Conservation (phyloP, 2,329 filamentous ascomycete species). For the Paecilomyces variotii region DNA sequence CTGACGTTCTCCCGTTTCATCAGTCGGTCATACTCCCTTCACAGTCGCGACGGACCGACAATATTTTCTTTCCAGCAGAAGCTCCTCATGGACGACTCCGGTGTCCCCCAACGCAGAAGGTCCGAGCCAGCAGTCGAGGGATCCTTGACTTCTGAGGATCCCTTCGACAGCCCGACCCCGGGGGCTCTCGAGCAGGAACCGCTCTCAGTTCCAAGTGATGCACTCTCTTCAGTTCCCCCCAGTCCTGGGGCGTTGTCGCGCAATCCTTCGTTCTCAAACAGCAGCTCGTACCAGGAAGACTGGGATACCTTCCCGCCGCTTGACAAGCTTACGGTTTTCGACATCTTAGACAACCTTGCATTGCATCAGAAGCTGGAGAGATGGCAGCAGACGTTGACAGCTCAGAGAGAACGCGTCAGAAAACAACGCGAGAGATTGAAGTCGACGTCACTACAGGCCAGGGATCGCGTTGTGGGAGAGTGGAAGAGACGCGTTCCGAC, state of each 20-base stretch:
- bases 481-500: conserved; percentile 80
- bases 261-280: conserved; percentile 72
- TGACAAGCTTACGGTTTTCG: conserved; percentile 83
- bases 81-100: conserved; percentile 24
- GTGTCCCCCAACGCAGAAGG: conserved; percentile 12
- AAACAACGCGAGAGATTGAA: conserved; percentile 75
- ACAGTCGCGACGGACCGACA: conserved; percentile 26
- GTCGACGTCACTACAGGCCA: conserved; percentile 67
- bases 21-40: conserved; percentile 25
- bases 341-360: conserved; percentile 87
- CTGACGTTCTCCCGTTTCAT: conserved; percentile 31
- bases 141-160: conserved; percentile 18
- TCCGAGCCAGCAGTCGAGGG: conserved; percentile 14
- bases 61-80: conserved; percentile 31
- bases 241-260: conserved; percentile 52
- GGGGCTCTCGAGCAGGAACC: conserved; percentile 20
- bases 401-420: conserved; percentile 77
- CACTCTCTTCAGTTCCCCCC: conserved; percentile 20
- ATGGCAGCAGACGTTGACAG: conserved; percentile 72
- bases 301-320: conserved; percentile 81
- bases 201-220: conserved; percentile 15
- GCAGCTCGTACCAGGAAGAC: conserved; percentile 78
- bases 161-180: conserved; percentile 14
- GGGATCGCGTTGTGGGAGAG: conserved; percentile 83
- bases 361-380: conserved; percentile 85